These are phyloP conservation scores for Epichloe hybrida DNA, from an alignment of 2,329 filamentous ascomycete genomes.

Conservation along the genomic window DNA sequence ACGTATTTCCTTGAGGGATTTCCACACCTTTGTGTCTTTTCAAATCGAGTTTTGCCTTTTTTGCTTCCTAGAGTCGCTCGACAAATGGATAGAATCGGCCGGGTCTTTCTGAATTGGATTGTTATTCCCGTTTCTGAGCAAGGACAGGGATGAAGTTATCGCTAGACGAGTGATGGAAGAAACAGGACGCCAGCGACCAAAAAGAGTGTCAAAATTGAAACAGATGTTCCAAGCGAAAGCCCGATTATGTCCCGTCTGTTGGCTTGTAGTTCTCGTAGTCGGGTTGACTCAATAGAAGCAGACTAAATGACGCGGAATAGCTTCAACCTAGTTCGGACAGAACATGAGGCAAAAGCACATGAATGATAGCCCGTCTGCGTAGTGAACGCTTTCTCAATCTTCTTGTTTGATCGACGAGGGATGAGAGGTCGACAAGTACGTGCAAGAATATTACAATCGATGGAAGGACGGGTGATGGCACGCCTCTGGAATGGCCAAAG, in stretches of 20 bases:
- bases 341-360: constrained; percentile 15
- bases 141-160: constrained; percentile 11
- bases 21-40: background rate
- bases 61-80: background rate
- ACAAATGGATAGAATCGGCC: background rate
- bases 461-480: constrained; percentile 11
- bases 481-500: constrained; percentile 12
- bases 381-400: background rate
- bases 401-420: background rate
- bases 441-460: constrained; percentile 16
- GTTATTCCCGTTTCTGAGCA: background rate
- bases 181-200: constrained; percentile 45
- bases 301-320: constrained; percentile 16
- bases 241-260: background rate
- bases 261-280: background rate
- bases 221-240: constrained; percentile 24
- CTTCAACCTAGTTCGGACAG: constrained; percentile 15
- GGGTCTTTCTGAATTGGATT: background rate
- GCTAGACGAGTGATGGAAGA: constrained; percentile 19
- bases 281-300: constrained; percentile 14
- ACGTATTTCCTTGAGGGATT: background rate
- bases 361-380: background rate
- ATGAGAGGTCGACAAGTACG: background rate
- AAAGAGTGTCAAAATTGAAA: constrained; percentile 15
- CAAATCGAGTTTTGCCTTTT: background rate